These are phyloP conservation scores for Trypanosoma cruzi DNA, from an alignment of 208 protist genomes.

Conservation along the genomic window DNA sequence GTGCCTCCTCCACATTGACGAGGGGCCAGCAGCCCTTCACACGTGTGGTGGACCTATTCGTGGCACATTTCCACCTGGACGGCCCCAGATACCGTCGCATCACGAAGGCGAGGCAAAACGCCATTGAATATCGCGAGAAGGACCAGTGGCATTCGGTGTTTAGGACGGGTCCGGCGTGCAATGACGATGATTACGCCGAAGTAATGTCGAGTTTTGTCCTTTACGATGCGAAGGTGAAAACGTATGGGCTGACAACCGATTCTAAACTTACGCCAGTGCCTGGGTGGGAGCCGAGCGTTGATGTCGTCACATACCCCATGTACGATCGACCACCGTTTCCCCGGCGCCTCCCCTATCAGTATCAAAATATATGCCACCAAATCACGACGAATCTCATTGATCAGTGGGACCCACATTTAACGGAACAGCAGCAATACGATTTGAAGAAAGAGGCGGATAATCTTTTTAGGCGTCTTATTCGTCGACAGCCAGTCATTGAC, in stretches of 20 bases:
- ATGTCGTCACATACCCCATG: slow-evolving; percentile 35
- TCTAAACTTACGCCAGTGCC: slow-evolving; percentile 37
- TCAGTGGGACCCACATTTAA: slow-evolving; percentile 26
- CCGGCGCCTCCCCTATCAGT: slow-evolving; percentile 40
- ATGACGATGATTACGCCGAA: slow-evolving; percentile 64
- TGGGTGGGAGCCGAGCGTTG: slow-evolving; percentile 30
- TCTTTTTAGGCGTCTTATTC: slow-evolving; percentile 52
- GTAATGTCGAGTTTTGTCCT: slow-evolving; percentile 54
- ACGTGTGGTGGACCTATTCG: slow-evolving; percentile 44
- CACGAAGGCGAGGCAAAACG: neutral
- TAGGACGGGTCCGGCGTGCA: slow-evolving; percentile 53
- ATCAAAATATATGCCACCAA: slow-evolving; percentile 38
- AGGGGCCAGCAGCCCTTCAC: neutral
- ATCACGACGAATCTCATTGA: slow-evolving; percentile 42
- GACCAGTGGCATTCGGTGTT: slow-evolving; percentile 60
- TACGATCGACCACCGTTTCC: slow-evolving; percentile 36
- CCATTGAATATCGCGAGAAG: neutral
- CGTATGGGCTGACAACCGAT: slow-evolving; percentile 43
- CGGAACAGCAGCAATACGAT: slow-evolving; percentile 17
- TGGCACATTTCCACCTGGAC: slow-evolving; percentile 71
- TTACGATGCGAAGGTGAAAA: slow-evolving; percentile 39
- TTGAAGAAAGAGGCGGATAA: slow-evolving; percentile 47
- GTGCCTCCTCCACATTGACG: neutral
- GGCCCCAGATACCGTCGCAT: slow-evolving; percentile 36
- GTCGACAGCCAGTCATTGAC: slow-evolving; percentile 58